Evolutionary conservation across 2,329 filamentous ascomycete genomes (phyloP).

Genomic region (Colletotrichum gigasporum): DNA sequence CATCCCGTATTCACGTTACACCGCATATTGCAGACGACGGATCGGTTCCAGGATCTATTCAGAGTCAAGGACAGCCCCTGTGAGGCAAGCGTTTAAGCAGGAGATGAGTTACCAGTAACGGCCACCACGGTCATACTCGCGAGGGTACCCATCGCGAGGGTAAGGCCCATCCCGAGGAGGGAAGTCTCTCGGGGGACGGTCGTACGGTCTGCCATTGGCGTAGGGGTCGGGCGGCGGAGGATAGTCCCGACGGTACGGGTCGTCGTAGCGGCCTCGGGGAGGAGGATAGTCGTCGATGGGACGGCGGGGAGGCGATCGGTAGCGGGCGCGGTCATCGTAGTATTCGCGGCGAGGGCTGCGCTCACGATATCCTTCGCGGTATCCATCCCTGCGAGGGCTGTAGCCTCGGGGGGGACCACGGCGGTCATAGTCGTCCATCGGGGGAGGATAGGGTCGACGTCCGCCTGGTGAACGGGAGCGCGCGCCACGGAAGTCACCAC

Average conservation of each 20-base stretch:
- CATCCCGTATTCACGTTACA: neutral
- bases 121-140: conserved; percentile 60
- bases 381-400: conserved; percentile 76
- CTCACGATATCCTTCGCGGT: conserved; percentile 83
- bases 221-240: conserved; percentile 73
- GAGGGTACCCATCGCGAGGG: conserved; percentile 52
- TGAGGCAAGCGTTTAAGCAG: conserved; percentile 23
- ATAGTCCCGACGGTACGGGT: conserved; percentile 78
- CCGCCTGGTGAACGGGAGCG: conserved; percentile 81
- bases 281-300: conserved; percentile 81
- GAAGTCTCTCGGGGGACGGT: conserved; percentile 60
- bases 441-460: conserved; percentile 73
- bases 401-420: conserved; percentile 85
- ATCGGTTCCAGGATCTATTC: conserved; percentile 24
- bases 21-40: neutral
- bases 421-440: conserved; percentile 83
- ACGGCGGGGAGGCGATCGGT: conserved; percentile 82
- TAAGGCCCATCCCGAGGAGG: conserved; percentile 62
- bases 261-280: conserved; percentile 75
- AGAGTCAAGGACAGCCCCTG: conserved; percentile 33
- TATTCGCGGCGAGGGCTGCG: conserved; percentile 87
- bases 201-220: conserved; percentile 64
- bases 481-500: conserved; percentile 72
- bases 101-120: conserved; percentile 58
- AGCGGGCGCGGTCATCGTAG: conserved; percentile 84